Conservation (phyloP, 2,329 filamentous ascomycete genomes). For the Westerdykella ornata region DNA sequence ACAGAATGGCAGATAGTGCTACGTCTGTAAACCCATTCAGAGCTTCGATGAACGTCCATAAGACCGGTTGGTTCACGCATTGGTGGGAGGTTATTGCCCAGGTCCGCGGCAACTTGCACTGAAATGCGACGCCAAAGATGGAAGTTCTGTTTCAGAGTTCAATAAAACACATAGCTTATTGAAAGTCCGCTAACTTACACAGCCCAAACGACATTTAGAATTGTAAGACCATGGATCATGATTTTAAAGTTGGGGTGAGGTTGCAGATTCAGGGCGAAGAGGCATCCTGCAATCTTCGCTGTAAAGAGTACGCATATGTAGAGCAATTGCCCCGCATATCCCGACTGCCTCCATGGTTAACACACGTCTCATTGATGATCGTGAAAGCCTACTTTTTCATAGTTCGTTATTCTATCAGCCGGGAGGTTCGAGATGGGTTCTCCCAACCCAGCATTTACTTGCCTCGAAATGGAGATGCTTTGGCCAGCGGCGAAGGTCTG, state of each 20-base stretch:
- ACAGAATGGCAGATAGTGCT: background rate
- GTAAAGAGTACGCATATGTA: slow-evolving; percentile 3
- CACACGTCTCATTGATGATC: background rate
- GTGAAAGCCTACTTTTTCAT: slow-evolving; percentile 4
- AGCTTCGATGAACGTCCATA: slow-evolving; percentile 7
- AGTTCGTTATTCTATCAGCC: background rate
- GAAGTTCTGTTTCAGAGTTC: background rate
- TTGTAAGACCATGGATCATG: background rate
- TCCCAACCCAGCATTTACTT: slow-evolving; percentile 5
- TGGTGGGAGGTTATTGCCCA: slow-evolving; percentile 1
- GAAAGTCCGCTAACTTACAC: slow-evolving; percentile 2
- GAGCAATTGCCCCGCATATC: slow-evolving; percentile 5
- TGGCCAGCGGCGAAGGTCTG: slow-evolving; percentile 4
- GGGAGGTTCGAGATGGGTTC: background rate
- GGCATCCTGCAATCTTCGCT: slow-evolving; percentile 3
- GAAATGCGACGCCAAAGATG: slow-evolving; percentile 5
- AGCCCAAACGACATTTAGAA: slow-evolving; percentile 1
- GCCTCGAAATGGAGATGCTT: slow-evolving; percentile 3
- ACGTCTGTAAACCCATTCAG: slow-evolving; percentile 3
- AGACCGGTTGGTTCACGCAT: slow-evolving; percentile 6
- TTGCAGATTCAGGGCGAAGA: slow-evolving; percentile 4
- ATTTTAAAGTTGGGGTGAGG: background rate
- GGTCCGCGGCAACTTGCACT: slow-evolving; percentile 3
- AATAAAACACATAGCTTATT: background rate
- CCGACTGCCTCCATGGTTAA: slow-evolving; percentile 1